These are phyloP conservation scores for Cytospora schulzeri DNA, from an alignment of 2,329 filamentous ascomycete species.

Conservation along the genomic window DNA sequence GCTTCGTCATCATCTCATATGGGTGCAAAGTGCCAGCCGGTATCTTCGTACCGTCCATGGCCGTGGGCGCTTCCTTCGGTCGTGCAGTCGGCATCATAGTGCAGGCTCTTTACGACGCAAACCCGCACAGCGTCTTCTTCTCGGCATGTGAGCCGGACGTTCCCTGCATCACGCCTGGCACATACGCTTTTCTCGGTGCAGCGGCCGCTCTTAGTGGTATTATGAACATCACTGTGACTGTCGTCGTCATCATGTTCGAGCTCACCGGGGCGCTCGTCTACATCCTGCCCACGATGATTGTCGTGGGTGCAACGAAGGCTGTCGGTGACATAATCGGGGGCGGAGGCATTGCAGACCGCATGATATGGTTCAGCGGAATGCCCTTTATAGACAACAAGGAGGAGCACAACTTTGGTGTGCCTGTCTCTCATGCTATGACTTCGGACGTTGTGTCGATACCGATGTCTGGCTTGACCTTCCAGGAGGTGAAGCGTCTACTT, in stretches of 20 bases:
- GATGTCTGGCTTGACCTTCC: slow-evolving; percentile 71
- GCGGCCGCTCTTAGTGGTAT: slow-evolving; percentile 91
- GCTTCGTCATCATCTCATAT: slow-evolving; percentile 93
- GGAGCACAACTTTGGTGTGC: slow-evolving; percentile 93
- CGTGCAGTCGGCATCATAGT: slow-evolving; percentile 93
- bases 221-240: slow-evolving; percentile 96
- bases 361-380: slow-evolving; percentile 99
- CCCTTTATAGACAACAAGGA: slow-evolving; percentile 97
- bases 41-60: slow-evolving; percentile 98
- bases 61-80: slow-evolving; percentile 91
- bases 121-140: slow-evolving; percentile 84
- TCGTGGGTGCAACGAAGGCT: slow-evolving; percentile 94
- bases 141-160: slow-evolving; percentile 85
- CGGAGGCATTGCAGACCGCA: slow-evolving; percentile 95
- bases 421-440: slow-evolving; percentile 89
- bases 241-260: slow-evolving; percentile 99
- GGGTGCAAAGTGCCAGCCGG: slow-evolving; percentile 97
- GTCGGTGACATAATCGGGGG: slow-evolving; percentile 81
- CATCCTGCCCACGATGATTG: slow-evolving; percentile 98
- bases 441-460: slow-evolving; percentile 74
- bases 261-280: slow-evolving; percentile 96
- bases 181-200: slow-evolving; percentile 93
- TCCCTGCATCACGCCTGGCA: slow-evolving; percentile 95
- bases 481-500: slow-evolving; percentile 76
- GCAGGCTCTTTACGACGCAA: slow-evolving; percentile 81